A percentile compares a stretch with the other conserved stretches of the same genome.
Conservation (phyloP, 352 stramenopile species). For the Globisporangium camurandrum region DNA sequence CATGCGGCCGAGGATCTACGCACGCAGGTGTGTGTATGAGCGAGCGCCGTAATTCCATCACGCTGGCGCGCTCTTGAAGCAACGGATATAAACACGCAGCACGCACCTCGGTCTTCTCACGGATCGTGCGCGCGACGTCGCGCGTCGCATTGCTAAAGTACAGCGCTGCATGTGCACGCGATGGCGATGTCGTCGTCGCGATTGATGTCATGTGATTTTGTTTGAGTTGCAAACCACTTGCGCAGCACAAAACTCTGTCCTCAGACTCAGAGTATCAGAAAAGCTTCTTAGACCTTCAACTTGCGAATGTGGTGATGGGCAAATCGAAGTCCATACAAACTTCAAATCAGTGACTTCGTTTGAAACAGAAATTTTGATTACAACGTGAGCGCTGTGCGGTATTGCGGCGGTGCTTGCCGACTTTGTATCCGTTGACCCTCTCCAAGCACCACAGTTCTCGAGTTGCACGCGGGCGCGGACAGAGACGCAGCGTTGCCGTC, state of each 20-base stretch:
- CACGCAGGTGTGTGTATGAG: too few relatives aligned
- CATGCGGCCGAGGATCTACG: slow-evolving; percentile 59
- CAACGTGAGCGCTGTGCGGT: too few relatives aligned
- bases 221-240: background rate
- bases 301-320: too few relatives aligned
- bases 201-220: background rate
- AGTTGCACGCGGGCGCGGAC: too few relatives aligned
- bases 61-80: background rate
- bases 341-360: too few relatives aligned
- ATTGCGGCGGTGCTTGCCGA: too few relatives aligned
- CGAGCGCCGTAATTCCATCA: background rate
- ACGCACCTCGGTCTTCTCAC: slow-evolving; percentile 60
- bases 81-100: background rate
- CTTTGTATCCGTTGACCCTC: too few relatives aligned
- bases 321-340: too few relatives aligned
- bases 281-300: too few relatives aligned
- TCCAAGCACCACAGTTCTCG: too few relatives aligned
- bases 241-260: background rate
- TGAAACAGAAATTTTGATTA: too few relatives aligned
- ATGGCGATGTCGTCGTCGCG: background rate
- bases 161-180: slow-evolving; percentile 2
- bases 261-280: background rate
- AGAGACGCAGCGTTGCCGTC: too few relatives aligned
- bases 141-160: slow-evolving; percentile 47
- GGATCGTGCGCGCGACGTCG: slow-evolving; percentile 57